Conservation (phyloP, 208 protist genomes). For the Borovskyia barvae region DNA sequence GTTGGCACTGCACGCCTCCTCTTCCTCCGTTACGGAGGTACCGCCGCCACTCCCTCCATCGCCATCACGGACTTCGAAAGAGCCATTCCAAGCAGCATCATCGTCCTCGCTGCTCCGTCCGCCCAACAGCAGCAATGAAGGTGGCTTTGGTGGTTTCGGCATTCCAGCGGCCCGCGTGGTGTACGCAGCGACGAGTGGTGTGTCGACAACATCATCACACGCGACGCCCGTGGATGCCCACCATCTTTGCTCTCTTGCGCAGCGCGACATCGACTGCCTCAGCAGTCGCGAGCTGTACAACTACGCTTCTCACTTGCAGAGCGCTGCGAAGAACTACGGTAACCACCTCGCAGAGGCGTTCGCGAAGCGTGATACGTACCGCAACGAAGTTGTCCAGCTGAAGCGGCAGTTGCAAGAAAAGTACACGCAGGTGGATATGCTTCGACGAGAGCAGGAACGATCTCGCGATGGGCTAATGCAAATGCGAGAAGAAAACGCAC, state of each 20-base stretch:
- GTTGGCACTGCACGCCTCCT: too few relatives aligned
- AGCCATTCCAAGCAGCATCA: not conserved
- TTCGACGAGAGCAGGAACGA: constrained; percentile 16
- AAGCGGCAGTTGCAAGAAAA: constrained; percentile 46
- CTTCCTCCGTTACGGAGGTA: constrained; percentile 2
- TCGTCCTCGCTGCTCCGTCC: not conserved
- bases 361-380: constrained; percentile 54
- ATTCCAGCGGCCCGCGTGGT: constrained; percentile 13
- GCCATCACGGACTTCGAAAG: not conserved
- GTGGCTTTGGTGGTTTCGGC: constrained; percentile 17
- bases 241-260: constrained; percentile 28
- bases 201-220: not conserved
- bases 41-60: not conserved
- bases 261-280: constrained; percentile 34
- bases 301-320: constrained; percentile 47
- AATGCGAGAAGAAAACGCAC: constrained; percentile 17
- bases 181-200: constrained; percentile 32
- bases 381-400: constrained; percentile 53
- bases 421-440: constrained; percentile 30
- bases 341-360: constrained; percentile 43
- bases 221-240: constrained; percentile 2
- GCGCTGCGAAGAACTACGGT: constrained; percentile 30
- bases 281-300: constrained; percentile 46
- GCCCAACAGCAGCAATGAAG: not conserved
- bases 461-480: not conserved